These are phyloP conservation scores for Torulaspora maleeae DNA, from an alignment of 805 yeast genomes.

Conservation along the genomic window DNA sequence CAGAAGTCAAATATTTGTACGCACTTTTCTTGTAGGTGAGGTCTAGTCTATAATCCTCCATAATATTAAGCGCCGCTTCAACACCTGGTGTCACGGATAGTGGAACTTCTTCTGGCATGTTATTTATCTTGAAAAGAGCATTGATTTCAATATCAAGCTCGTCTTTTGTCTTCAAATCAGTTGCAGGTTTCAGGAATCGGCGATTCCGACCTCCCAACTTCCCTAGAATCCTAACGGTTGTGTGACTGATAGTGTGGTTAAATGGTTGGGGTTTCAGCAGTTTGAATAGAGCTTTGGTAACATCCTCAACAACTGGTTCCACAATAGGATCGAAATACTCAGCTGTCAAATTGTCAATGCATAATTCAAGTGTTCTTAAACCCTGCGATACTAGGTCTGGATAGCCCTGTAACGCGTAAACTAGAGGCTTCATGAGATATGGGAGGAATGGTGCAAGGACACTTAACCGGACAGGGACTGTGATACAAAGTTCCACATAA, in stretches of 20 bases:
- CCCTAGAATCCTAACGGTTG: constrained; percentile 88
- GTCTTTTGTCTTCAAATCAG: constrained; percentile 53
- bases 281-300: constrained; percentile 88
- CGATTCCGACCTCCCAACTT: constrained; percentile 96
- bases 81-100: constrained; percentile 82
- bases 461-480: constrained; percentile 92
- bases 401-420: constrained; percentile 81
- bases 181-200: constrained; percentile 71
- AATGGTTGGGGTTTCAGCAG: constrained; percentile 90
- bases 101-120: constrained; percentile 56
- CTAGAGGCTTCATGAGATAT: constrained; percentile 85
- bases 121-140: constrained; percentile 67
- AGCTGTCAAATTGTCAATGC: constrained; percentile 94
- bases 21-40: constrained; percentile 73
- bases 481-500: constrained; percentile 89
- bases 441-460: constrained; percentile 90
- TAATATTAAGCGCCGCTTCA: constrained; percentile 65
- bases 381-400: constrained; percentile 95
- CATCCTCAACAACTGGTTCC: constrained; percentile 92
- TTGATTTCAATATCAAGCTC: constrained; percentile 61
- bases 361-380: constrained; percentile 84
- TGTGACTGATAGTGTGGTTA: constrained; percentile 91
- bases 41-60: constrained; percentile 58
- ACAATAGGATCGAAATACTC: constrained; percentile 96
- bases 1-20: constrained; percentile 61